Conservation (phyloP, 768 basidiomycete genomes). For the Tephrocybe sp. region DNA sequence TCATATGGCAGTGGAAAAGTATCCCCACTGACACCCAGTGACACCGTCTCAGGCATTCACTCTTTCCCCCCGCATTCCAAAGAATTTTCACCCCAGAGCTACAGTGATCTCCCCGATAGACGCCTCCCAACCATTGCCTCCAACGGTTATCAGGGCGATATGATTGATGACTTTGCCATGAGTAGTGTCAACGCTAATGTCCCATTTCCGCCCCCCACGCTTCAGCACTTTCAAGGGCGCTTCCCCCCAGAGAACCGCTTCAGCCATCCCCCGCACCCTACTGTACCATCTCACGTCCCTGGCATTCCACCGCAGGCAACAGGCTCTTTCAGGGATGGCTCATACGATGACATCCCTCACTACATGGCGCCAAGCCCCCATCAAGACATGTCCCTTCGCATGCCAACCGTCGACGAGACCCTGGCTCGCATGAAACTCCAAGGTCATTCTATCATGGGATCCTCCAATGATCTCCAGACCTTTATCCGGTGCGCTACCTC, state of each 20-base stretch:
- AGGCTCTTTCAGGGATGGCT: conserved; percentile 54
- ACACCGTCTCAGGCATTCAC: conserved; percentile 56
- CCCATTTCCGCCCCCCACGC: conserved; percentile 44
- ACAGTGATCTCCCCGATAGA: conserved; percentile 61
- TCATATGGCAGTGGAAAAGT: conserved; percentile 73
- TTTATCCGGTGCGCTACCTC: conserved; percentile 64
- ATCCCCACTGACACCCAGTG: conserved; percentile 71
- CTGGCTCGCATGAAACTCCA: conserved; percentile 65
- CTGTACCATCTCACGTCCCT: conserved; percentile 48
- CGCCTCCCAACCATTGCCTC: conserved; percentile 45
- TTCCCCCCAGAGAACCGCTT: conserved; percentile 57
- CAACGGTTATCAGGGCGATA: conserved; percentile 53
- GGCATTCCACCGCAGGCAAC: conserved; percentile 73
- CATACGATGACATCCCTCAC: conserved; percentile 57
- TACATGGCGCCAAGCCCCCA: conserved; percentile 53
- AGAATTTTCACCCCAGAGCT: conserved; percentile 54
- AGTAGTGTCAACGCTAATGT: conserved; percentile 42
- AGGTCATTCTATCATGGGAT: conserved; percentile 51
- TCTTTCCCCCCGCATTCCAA: conserved; percentile 52
- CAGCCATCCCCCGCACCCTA: conserved; percentile 36
- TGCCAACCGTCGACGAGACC: conserved; percentile 61
- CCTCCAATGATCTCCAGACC: conserved; percentile 71
- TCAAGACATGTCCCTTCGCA: conserved; percentile 56
- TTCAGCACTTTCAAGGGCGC: conserved; percentile 56
- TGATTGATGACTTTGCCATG: conserved; percentile 62